Conservation (phyloP, 164 flowering plant genomes). For the Vitis labrusca region DNA sequence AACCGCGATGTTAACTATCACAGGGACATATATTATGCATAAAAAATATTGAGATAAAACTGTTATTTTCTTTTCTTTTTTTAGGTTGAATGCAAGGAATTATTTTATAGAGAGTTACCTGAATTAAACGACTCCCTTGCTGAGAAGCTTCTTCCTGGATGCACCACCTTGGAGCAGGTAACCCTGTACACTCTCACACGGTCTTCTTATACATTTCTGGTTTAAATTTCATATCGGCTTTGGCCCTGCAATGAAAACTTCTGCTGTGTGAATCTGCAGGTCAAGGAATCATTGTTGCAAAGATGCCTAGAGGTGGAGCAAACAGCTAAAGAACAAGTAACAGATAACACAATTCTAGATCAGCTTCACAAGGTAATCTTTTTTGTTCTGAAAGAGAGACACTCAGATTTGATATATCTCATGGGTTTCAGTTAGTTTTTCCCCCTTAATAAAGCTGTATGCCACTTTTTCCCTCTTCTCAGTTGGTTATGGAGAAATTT, state of each 20-base stretch:
- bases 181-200: not conserved
- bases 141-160: conserved; percentile 77
- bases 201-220: not conserved
- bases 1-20: not conserved
- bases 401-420: too few relatives aligned
- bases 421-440: too few relatives aligned
- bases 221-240: not conserved
- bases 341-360: conserved; percentile 92
- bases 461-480: too few relatives aligned
- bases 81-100: conserved; percentile 89
- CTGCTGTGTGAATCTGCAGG: conserved; percentile 42
- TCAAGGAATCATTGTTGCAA: conserved; percentile 57
- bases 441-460: too few relatives aligned
- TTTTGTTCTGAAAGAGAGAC: not conserved
- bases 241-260: not conserved
- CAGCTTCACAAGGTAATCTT: conserved; percentile 68
- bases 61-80: conserved; percentile 1
- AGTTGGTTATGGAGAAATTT: too few relatives aligned
- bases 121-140: conserved; percentile 77
- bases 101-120: conserved; percentile 85
- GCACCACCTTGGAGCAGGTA: conserved; percentile 73
- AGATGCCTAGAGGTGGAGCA: conserved; percentile 76
- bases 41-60: not conserved
- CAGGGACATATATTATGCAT: conserved; percentile 1
- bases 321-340: conserved; percentile 88